Percentiles rank a stretch among this genome's conserved stretches.
Evolutionary conservation across 345 rosid species (phyloP).

Genomic region (Gossypium turneri): DNA sequence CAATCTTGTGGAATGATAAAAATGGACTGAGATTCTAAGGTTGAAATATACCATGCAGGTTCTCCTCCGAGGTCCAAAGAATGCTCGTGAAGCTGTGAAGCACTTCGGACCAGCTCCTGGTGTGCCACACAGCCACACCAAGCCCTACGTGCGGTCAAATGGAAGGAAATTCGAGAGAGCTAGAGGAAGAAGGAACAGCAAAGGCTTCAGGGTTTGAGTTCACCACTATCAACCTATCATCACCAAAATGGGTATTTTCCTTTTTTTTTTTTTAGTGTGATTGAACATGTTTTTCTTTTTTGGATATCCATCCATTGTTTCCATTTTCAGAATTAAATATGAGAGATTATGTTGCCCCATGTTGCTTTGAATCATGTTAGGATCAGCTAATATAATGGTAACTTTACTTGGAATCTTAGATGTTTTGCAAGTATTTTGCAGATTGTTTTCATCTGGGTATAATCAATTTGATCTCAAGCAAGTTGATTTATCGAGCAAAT

Average conservation of each 20-base stretch:
- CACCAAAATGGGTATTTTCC: neutral
- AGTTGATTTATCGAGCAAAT: too few species aligned
- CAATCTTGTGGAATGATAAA: neutral
- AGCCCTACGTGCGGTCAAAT: neutral
- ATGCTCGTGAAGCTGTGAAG: constrained; percentile 1
- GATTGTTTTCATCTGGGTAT: too few species aligned
- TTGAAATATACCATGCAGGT: neutral
- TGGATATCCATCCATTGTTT: neutral
- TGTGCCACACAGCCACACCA: constrained; percentile 3
- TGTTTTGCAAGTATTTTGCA: neutral
- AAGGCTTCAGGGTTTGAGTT: constrained; percentile 2
- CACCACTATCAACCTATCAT: neutral
- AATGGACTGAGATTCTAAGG: neutral
- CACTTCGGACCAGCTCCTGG: constrained; percentile 1
- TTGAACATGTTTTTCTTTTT: neutral
- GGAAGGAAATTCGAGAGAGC: neutral
- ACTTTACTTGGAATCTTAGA: neutral
- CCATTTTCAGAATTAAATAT: neutral
- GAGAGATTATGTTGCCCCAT: neutral
- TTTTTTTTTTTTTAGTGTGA: neutral
- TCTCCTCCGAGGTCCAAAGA: constrained; percentile 5
- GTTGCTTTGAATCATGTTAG: neutral
- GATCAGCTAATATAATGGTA: neutral
- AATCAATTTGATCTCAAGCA: too few species aligned
- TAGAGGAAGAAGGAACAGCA: constrained; percentile 4